Evolutionary conservation across 2,329 filamentous ascomycete species (phyloP), one percentile per base, ranked within the genome.

Genomic region (Fusarium tanahbumbuense): DNA sequence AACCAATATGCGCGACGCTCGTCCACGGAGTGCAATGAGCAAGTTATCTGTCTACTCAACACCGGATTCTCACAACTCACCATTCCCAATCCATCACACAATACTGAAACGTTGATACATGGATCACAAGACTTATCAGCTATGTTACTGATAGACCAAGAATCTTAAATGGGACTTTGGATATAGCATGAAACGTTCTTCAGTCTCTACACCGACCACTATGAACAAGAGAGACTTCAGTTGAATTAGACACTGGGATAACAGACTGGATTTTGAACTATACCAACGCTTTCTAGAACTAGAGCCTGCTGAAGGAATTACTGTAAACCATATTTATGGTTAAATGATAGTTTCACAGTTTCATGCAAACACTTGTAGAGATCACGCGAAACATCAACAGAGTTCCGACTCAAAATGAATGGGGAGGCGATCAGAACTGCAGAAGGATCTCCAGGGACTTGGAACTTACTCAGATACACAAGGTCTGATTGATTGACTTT

Each of bases 181-280:
- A 0, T 10, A 44, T 44, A 16, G 1, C 2, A 23, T 15, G 1
- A n/a, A 8, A 23, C 22, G 6, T 10, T n/a, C 0, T 30, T 6
- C 46, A 22, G 10, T 5, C 10, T 15, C 5, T 1, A 7, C 1
- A 0, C 2, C 8, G 15, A 13, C 15, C 28, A 5, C 8, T 23
- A 4, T 27, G 22, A 1, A 25, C 5, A n/a, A 6, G 4, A 15
- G 4, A 11, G 12, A 9, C n/a, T 18, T 12, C 6, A 10, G 5
- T 13, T 2, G 6, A 40, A 27, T 18, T 27, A 41, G 3, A 13
- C 9, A n/a, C 8, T 7, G 9, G 12, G 25, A 12, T 5, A 16
- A 27, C 5, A 16, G 16, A 16, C 8, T 3, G 6, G 18, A 52
- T 6, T 12, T 10, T 4, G 20, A 37, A 34, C 30, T 15, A 20